phyloP scores from a whole-genome alignment of 2,329 filamentous ascomycete species.

The Aspergillus texensis region DNA sequence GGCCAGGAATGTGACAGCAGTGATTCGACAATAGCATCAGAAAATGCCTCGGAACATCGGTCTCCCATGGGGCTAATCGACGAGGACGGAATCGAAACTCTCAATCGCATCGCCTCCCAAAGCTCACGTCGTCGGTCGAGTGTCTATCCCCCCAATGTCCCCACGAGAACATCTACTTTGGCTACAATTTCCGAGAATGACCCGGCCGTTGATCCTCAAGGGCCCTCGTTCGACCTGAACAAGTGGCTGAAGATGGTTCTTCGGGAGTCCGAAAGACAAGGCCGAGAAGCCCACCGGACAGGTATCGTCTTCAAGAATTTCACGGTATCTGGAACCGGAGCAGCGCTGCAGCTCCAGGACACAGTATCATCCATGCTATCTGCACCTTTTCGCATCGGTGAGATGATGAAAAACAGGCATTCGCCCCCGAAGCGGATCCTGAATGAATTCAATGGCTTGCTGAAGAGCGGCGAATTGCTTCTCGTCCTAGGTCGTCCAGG shows the following conservation, averaged over 20 bases:
- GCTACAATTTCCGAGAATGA: slow-evolving; percentile 4
- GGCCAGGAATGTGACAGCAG: neutral
- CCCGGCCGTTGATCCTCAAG: slow-evolving; percentile 7
- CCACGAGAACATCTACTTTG: neutral
- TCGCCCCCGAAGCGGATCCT: slow-evolving; percentile 8
- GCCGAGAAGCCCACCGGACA: neutral
- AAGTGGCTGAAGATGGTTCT: slow-evolving; percentile 9
- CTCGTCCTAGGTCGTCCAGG: neutral
- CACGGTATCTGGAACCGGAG: slow-evolving; percentile 8
- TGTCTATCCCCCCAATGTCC: slow-evolving; percentile 4
- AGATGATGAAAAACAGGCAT: slow-evolving; percentile 1
- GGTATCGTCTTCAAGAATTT: slow-evolving; percentile 12
- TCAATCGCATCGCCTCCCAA: slow-evolving; percentile 8
- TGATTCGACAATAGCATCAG: neutral
- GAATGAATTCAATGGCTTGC: slow-evolving; percentile 9
- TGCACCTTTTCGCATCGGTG: slow-evolving; percentile 1
- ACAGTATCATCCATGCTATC: slow-evolving; percentile 3
- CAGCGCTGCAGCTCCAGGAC: slow-evolving; percentile 9
- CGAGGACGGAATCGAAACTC: slow-evolving; percentile 3
- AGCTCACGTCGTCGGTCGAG: slow-evolving; percentile 10
- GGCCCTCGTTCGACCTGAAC: slow-evolving; percentile 5
- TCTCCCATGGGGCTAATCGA: slow-evolving; percentile 1
- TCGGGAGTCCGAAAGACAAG: neutral
- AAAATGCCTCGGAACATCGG: neutral
- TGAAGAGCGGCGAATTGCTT: neutral